These are phyloP conservation scores for Trichoderma cornu-damae DNA, from an alignment of 2,329 filamentous ascomycete genomes.

Conservation along the genomic window DNA sequence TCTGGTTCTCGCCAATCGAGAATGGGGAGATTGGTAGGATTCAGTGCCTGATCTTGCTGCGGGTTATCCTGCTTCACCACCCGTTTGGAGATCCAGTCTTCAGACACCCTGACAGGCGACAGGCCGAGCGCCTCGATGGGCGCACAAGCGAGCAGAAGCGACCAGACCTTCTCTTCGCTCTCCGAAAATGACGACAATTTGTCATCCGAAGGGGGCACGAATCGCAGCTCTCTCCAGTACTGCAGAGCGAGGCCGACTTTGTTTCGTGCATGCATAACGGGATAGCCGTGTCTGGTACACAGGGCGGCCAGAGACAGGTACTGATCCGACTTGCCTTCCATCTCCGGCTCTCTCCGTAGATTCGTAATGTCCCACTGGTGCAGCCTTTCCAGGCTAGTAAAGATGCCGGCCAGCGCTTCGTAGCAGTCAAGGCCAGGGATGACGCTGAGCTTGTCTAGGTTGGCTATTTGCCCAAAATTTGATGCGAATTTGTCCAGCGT, in stretches of 20 bases:
- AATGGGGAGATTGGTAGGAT: constrained; percentile 38
- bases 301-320: constrained; percentile 54
- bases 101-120: constrained; percentile 64
- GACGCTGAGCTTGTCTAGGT: constrained; percentile 66
- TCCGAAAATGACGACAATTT: constrained; percentile 36
- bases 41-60: constrained; percentile 42
- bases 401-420: constrained; percentile 69
- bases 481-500: constrained; percentile 63
- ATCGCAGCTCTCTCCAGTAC: constrained; percentile 67
- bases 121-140: constrained; percentile 41
- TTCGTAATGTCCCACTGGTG: constrained; percentile 64
- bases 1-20: constrained; percentile 71
- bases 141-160: constrained; percentile 62
- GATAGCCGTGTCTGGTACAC: constrained; percentile 65
- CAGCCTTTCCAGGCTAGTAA: constrained; percentile 63
- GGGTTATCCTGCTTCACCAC: constrained; percentile 53
- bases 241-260: constrained; percentile 66
- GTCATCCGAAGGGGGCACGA: constrained; percentile 37
- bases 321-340: constrained; percentile 43
- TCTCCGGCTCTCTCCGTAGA: constrained; percentile 45
- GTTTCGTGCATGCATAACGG: constrained; percentile 63
- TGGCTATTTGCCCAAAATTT: constrained; percentile 66
- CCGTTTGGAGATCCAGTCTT: constrained; percentile 65
- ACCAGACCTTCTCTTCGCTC: constrained; percentile 53
- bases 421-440: constrained; percentile 67